A percentile compares a stretch with the other conserved stretches of the same genome.
Evolutionary conservation across 83 land plant species (phyloP).

Genomic region (Diphasiastrum complanatum): DNA sequence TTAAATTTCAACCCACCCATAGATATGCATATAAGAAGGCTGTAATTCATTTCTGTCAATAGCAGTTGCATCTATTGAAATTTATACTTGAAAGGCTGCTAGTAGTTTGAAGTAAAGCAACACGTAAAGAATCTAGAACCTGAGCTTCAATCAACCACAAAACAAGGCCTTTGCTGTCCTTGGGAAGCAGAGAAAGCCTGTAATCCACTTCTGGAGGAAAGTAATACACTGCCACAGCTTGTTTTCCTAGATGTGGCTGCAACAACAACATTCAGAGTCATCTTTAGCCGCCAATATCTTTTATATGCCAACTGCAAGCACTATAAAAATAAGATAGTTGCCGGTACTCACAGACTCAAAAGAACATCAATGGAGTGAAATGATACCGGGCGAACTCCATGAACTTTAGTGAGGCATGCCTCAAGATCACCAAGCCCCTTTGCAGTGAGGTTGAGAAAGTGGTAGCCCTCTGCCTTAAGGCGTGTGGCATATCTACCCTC

Average conservation of each 20-base stretch:
- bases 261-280: not conserved
- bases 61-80: too few species aligned
- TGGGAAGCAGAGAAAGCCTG: constrained; percentile 63
- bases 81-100: too few species aligned
- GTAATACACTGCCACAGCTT: constrained; percentile 71
- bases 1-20: too few species aligned
- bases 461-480: constrained; percentile 59
- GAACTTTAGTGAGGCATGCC: constrained; percentile 71
- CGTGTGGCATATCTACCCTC: constrained; percentile 68
- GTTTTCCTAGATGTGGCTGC: constrained; percentile 82
- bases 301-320: not conserved
- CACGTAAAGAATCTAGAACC: constrained; percentile 18
- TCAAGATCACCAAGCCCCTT: constrained; percentile 82
- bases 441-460: constrained; percentile 64
- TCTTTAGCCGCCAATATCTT: not conserved
- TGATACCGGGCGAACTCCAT: constrained; percentile 79
- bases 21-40: too few species aligned
- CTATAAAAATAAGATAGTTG: not conserved
- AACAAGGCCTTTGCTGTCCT: constrained; percentile 58
- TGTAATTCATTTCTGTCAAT: too few species aligned
- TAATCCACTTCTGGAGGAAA: constrained; percentile 83
- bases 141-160: constrained; percentile 76
- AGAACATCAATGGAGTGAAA: not conserved
- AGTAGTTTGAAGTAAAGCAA: too few species aligned
- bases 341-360: not conserved